Conservation (phyloP, 2,329 filamentous ascomycete species). For the Akanthomyces lecanii region DNA sequence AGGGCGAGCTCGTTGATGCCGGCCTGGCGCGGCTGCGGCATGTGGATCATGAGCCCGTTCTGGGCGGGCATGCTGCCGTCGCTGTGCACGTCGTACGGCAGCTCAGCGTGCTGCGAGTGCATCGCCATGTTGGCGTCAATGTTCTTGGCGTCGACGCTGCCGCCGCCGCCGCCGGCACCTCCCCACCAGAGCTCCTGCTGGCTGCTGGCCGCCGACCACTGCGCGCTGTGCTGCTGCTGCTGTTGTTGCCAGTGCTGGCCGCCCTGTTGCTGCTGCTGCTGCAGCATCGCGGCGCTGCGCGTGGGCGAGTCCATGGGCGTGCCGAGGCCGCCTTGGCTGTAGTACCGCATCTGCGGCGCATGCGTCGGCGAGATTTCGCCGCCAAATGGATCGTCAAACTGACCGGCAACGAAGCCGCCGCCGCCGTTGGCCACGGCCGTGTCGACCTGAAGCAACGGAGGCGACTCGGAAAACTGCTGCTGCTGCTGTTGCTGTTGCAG, state of each 20-base stretch:
- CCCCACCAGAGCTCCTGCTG: slow-evolving; percentile 28
- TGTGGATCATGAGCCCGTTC: slow-evolving; percentile 49
- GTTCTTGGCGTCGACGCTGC: slow-evolving; percentile 31
- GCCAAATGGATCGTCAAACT: slow-evolving; percentile 37
- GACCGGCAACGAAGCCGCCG: slow-evolving; percentile 32
- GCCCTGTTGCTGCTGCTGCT: slow-evolving; percentile 20
- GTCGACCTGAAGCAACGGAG: slow-evolving; percentile 23
- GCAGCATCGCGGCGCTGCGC: slow-evolving; percentile 25
- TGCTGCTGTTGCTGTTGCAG: background rate
- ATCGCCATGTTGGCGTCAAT: slow-evolving; percentile 30
- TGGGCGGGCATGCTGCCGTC: slow-evolving; percentile 15
- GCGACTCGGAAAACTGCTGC: slow-evolving; percentile 18
- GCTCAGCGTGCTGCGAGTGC: slow-evolving; percentile 17
- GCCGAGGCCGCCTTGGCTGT: slow-evolving; percentile 29
- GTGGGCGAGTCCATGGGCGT: slow-evolving; percentile 38
- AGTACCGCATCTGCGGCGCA: slow-evolving; percentile 27
- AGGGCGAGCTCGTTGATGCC: slow-evolving; percentile 33
- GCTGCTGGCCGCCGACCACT: slow-evolving; percentile 9
- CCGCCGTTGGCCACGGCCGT: slow-evolving; percentile 23
- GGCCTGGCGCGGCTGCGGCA: slow-evolving; percentile 43
- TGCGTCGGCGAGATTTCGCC: slow-evolving; percentile 28
- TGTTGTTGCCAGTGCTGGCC: slow-evolving; percentile 21
- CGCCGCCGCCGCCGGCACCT: slow-evolving; percentile 24
- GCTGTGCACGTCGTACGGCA: slow-evolving; percentile 13
- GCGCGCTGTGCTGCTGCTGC: slow-evolving; percentile 3